Conservation (phyloP, 208 protist species). For the Lotmaria passim region DNA sequence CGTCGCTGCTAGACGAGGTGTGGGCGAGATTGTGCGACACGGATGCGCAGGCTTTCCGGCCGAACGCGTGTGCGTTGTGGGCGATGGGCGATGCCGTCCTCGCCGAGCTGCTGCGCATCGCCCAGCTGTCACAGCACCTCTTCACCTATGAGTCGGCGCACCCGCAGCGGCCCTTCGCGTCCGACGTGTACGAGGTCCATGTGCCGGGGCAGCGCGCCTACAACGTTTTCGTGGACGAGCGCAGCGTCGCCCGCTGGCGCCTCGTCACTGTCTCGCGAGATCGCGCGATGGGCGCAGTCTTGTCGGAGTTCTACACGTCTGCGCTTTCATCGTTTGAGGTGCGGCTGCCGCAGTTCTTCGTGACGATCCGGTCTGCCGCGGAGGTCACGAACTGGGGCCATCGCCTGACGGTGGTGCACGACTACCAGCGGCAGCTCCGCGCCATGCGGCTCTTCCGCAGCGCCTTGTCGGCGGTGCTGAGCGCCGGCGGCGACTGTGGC, state of each 20-base stretch:
- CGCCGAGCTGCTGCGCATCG: conserved; percentile 52
- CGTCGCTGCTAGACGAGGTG: conserved; percentile 25
- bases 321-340: conserved; percentile 59
- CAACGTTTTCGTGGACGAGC: conserved; percentile 75
- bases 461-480: conserved; percentile 50
- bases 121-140: conserved; percentile 52
- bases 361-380: conserved; percentile 64
- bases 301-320: conserved; percentile 61
- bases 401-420: conserved; percentile 74
- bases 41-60: not conserved
- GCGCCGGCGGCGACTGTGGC: not conserved
- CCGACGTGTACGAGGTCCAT: conserved; percentile 63
- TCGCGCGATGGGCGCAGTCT: conserved; percentile 44
- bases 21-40: conserved; percentile 20
- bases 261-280: conserved; percentile 72
- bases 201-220: conserved; percentile 53
- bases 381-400: conserved; percentile 84
- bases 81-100: conserved; percentile 24
- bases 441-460: conserved; percentile 66
- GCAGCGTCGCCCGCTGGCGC: conserved; percentile 57
- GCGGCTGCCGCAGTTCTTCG: conserved; percentile 61
- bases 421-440: conserved; percentile 58
- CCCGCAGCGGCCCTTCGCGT: conserved; percentile 59
- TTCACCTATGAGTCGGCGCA: conserved; percentile 78
- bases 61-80: conserved; percentile 27